Evolutionary conservation across 371 early-diverging fungal genomes (phyloP).

Genomic region (Phascolomyces articulosus): DNA sequence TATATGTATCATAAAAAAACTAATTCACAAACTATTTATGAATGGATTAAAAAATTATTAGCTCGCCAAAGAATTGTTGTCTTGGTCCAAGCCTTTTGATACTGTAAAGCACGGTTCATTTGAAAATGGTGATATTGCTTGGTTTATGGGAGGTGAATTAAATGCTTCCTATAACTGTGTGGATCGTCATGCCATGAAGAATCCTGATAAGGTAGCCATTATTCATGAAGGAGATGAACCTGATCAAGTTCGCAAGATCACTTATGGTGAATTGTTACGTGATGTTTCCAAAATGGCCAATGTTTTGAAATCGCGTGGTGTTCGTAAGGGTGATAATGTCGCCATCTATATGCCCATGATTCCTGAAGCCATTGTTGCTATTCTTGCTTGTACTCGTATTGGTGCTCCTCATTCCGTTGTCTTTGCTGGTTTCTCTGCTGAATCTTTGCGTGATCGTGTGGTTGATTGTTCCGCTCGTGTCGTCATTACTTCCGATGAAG

Average conservation of each 20-base stretch:
- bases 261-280: slow-evolving; percentile 86
- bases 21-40: background rate
- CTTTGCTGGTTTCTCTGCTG: slow-evolving; percentile 94
- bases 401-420: slow-evolving; percentile 92
- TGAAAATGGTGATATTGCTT: slow-evolving; percentile 80
- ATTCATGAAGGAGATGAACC: slow-evolving; percentile 94
- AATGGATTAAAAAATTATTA: slow-evolving; percentile 28
- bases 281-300: slow-evolving; percentile 87
- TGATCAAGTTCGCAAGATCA: slow-evolving; percentile 70
- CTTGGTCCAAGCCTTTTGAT: slow-evolving; percentile 80
- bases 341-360: slow-evolving; percentile 98
- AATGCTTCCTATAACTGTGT: slow-evolving; percentile 98
- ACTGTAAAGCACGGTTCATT: slow-evolving; percentile 70
- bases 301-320: slow-evolving; percentile 75
- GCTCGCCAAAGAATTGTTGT: slow-evolving; percentile 73
- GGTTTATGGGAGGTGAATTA: slow-evolving; percentile 94
- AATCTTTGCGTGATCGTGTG: slow-evolving; percentile 87
- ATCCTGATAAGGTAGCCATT: slow-evolving; percentile 76
- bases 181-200: slow-evolving; percentile 87
- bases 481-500: slow-evolving; percentile 88
- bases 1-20: background rate
- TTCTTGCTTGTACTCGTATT: slow-evolving; percentile 95
- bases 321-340: slow-evolving; percentile 94
- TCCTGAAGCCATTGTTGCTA: slow-evolving; percentile 89
- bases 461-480: slow-evolving; percentile 78